Evolutionary conservation across 352 stramenopile species (phyloP), one percentile per base, ranked within the genome.

Genomic region (Globisporangium paroecandrum): DNA sequence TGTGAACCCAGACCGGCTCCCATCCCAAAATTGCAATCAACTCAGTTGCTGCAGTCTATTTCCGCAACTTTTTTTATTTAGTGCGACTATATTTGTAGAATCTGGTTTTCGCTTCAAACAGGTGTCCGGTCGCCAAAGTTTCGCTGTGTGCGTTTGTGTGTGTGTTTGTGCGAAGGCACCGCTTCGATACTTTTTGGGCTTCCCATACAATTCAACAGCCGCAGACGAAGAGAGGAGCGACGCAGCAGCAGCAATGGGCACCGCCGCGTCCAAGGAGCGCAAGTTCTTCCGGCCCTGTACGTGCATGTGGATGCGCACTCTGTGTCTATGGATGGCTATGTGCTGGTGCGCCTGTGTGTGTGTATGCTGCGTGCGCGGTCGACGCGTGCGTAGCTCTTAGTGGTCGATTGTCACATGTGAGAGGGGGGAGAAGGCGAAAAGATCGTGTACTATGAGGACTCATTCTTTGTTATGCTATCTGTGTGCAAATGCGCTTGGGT

Each of bases 231-330:
- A 24, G 12, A 51, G 32, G 59, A 36, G 29, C 24, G 18, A 22
- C 29, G 24, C 47, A 46, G 24, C 47, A 43, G 18, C 32, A 53
- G 71, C 60, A 59, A 87, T 87, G 79, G 77, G 77, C 66, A 65
- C 64, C 46, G 76, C 71, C 34, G 67, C 70, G 56, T 87, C 79
- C 68, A 79, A 75, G 69, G 76, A 81, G 69, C 76, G 79, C 68
- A 77, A 74, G 62, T 73, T 82, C 65, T 81, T 82, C 65, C 77
- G 77, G 9, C 74, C 76, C n/a, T 87, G 79, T 85, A 77, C 70
- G 79, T 81, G 55, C 10, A 27, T 55, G 53, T 34, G 46, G 6
- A 29, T 34, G 15, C 22, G 51, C 4, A 46, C 18, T 56, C 27
- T 25, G 62, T 59, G 5, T 32, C 24, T 36, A 32, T 68, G 46